Conservation (phyloP, 2,329 filamentous ascomycete genomes). For the Grosmannia penicillata region DNA sequence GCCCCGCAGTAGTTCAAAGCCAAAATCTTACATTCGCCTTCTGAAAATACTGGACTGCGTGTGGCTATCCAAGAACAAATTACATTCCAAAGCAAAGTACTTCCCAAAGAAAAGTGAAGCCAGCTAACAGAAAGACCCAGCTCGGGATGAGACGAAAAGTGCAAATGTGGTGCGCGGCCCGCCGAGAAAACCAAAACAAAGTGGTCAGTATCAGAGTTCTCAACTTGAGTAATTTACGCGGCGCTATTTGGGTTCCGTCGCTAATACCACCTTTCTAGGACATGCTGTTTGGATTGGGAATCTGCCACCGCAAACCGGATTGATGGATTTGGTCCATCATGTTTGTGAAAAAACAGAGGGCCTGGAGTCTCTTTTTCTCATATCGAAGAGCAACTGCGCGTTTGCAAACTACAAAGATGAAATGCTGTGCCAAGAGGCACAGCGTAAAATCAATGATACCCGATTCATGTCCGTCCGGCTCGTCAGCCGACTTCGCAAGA, state of each 20-base stretch:
- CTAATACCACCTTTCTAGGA: constrained; percentile 32
- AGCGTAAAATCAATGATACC: constrained; percentile 79
- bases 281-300: constrained; percentile 96
- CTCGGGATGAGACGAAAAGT: neutral
- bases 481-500: constrained; percentile 66
- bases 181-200: constrained; percentile 43
- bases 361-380: constrained; percentile 81
- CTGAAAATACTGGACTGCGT: too few species aligned
- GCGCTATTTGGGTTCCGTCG: too few species aligned
- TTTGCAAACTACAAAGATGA: constrained; percentile 93
- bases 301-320: constrained; percentile 65
- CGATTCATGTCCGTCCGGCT: constrained; percentile 74
- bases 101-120: neutral
- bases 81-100: too few species aligned
- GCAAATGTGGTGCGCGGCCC: constrained; percentile 31
- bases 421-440: constrained; percentile 56
- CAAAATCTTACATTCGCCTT: too few species aligned
- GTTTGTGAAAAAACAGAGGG: constrained; percentile 68
- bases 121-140: neutral
- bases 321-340: constrained; percentile 78
- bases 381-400: constrained; percentile 93
- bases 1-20: too few species aligned
- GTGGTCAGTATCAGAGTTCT: constrained; percentile 28
- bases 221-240: too few species aligned
- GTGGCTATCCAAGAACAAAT: too few species aligned